Base-by-base conservation (phyloP, 495 filamentous ascomycete species). In the Elasticomyces elasticus region DNA sequence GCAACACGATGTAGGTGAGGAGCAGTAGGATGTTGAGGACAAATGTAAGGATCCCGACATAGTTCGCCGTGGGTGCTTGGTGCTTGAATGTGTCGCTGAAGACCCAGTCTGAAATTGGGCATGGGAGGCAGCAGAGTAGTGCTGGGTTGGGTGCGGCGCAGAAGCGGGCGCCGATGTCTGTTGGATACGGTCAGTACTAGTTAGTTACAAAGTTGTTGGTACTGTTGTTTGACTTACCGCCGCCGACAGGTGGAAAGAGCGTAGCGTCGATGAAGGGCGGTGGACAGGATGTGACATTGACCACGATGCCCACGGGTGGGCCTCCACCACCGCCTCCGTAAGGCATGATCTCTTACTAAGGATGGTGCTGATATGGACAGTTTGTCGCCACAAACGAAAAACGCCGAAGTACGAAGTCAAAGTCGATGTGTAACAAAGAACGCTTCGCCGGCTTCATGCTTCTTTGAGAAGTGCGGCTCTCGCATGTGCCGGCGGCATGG, bases 81-180 rank as follows among this genome's bases (percentile, higher is more conserved):
- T 23, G 26, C n/a, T 27, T 43, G 45, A 60, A 55, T 12, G 22
- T 1, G 46, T 55, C 51, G 24, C 22, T 38, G 46, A 51, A 71
- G 25, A 68, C 42, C 64, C 64, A 69, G 17, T 71, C 56, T 43
- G 58, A 53, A 17, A 65, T 57, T 1, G 67, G 67, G 52, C 69
- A 71, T 9, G 67, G 64, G 27, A 71, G 65, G 54, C 67, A 71
- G 55, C 66, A 70, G n/a, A 28, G 30, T 1, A 47, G 35, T 10
- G n/a, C 26, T 33, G 47, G 28, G 50, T 43, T 12, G 56, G 52
- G 7, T 46, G 54, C 20, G 55, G 54, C 46, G 52, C 68, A 69
- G 45, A 69, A 67, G 37, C 68, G 55, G 9, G 63, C 66, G 13
- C 45, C 26, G 22, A 62, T 38, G 51, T 70, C 68, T 70, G 49